Evolutionary conservation across 169 alveolate genomes (phyloP), one percentile per base, ranked within the genome.

Genomic region (Eimeria necatrix): DNA sequence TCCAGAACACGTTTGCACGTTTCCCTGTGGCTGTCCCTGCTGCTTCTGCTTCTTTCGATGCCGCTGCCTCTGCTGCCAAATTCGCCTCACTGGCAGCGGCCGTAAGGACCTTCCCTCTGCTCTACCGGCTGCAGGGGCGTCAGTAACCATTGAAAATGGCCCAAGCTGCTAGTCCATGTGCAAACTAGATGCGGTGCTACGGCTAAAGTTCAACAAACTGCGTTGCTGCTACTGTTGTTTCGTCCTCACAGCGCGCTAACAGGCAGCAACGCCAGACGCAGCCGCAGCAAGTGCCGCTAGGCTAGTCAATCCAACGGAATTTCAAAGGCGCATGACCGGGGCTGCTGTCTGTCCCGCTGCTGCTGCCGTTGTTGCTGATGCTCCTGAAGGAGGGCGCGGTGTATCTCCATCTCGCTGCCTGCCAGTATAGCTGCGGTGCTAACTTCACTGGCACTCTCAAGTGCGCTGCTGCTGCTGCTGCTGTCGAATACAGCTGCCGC

Each of bases 341-440:
- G 85, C 22, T 12, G 85, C 22, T 12, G 85, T 32, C 85, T 8
- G 3, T 74, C 59, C 85, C 41, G 59, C 26, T 74, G 85, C 85
- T 41, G 85, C 61, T 41, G 61, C 26, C 41, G 18, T 53, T 74
- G 61, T 53, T 41, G 41, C 41, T 32, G 41, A 32, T 32, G 41
- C 41, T 32, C 41, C 41, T 32, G 41, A 32, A 32, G 41, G 60
- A 74, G 85, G 4, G 85, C 85, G n/a, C 60, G 16, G 41, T 74
- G 85, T 46, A 74, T 74, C 12, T 74, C 85, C 26, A 12, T 9
- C 32, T 74, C 85, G 26, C 85, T 74, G 32, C 85, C 85, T 41
- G 85, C 85, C 49, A 74, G 59, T 14, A 74, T 9, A 6, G 59
- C 85, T 74, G 85, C 85, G 18, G 85, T 74, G 85, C 85, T 74